Evolutionary conservation across 805 yeast genomes (phyloP).

Genomic region (Isabelozyma rhagii): DNA sequence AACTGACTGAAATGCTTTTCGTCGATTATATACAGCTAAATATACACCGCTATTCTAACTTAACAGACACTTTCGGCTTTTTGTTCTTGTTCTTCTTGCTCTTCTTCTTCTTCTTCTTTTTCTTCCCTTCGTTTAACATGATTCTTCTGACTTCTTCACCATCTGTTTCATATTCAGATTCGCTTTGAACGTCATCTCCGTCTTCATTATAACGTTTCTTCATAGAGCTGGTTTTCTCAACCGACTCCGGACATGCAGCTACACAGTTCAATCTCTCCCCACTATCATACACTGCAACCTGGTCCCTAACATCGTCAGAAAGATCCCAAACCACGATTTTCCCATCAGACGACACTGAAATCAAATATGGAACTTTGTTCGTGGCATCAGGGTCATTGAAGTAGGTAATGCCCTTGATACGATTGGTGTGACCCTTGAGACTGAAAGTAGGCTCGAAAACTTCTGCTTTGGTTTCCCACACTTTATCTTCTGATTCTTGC

Average conservation of each 20-base stretch:
- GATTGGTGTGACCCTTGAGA: conserved; percentile 76
- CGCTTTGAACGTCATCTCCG: conserved; percentile 41
- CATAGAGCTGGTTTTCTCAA: conserved; percentile 72
- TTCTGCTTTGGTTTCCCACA: conserved; percentile 21
- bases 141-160: conserved; percentile 62
- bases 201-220: conserved; percentile 48
- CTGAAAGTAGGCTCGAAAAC: conserved; percentile 48
- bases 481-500: conserved; percentile 13
- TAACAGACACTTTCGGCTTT: conserved; percentile 43
- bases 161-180: conserved; percentile 74
- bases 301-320: conserved; percentile 53
- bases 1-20: neutral
- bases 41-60: conserved; percentile 42
- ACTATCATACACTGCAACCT: conserved; percentile 84
- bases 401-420: conserved; percentile 77
- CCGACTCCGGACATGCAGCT: conserved; percentile 66
- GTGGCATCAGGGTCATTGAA: conserved; percentile 38
- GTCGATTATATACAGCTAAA: neutral
- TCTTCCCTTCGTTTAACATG: conserved; percentile 48
- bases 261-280: conserved; percentile 92
- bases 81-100: conserved; percentile 23
- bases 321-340: conserved; percentile 87
- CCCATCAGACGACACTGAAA: conserved; percentile 91
- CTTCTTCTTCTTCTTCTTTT: conserved; percentile 20
- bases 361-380: conserved; percentile 44